A percentile compares a stretch with the other conserved stretches of the same genome.
phyloP scores from a whole-genome alignment of 2,329 filamentous ascomycete genomes.

The Immersiporthe knoxdaviesiana region DNA sequence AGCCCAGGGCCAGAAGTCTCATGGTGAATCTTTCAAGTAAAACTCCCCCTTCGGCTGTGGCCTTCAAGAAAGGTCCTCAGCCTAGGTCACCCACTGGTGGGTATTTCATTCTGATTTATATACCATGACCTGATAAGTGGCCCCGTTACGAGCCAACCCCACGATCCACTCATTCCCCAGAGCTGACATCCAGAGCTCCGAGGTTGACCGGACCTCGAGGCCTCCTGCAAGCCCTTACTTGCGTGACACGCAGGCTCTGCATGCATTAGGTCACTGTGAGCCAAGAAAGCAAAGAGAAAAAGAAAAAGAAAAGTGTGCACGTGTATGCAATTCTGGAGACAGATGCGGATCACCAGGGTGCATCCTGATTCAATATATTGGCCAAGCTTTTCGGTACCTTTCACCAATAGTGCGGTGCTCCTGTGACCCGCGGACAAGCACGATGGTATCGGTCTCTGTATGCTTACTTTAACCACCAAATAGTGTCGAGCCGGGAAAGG shows the following conservation, averaged over 20 bases:
- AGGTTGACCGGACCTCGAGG: not conserved
- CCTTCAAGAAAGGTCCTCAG: not conserved
- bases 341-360: not conserved
- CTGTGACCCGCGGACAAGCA: not conserved
- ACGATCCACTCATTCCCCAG: not conserved
- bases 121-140: not conserved
- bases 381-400: not conserved
- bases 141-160: not conserved
- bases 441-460: not conserved
- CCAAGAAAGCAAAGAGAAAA: not conserved
- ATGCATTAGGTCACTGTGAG: not conserved
- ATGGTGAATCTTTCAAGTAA: not conserved
- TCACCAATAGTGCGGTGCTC: not conserved
- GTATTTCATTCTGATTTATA: not conserved
- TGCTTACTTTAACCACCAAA: slow-evolving; percentile 1
- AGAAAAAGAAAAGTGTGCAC: not conserved
- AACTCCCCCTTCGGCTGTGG: not conserved
- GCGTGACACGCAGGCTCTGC: not conserved
- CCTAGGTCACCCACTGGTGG: not conserved
- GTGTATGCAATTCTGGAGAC: not conserved
- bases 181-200: not conserved
- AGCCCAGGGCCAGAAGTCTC: not conserved
- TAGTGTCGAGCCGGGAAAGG: not conserved
- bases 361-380: not conserved
- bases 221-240: not conserved